These are phyloP conservation scores for Xylaria sp. DNA, from an alignment of 2,329 filamentous ascomycete species.

Conservation along the genomic window DNA sequence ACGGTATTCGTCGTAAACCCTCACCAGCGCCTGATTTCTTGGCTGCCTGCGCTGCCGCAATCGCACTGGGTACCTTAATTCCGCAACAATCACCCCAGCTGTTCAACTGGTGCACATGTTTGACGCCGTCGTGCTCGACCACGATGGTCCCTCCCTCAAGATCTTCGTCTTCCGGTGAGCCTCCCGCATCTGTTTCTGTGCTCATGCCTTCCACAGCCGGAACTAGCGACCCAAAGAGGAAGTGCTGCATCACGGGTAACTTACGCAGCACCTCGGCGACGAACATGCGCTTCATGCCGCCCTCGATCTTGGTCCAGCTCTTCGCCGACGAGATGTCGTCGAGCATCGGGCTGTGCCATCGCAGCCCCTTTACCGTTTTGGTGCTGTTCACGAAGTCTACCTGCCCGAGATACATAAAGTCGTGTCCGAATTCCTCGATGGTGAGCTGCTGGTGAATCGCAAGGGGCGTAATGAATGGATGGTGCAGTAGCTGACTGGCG, in stretches of 20 bases:
- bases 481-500: conserved; percentile 86
- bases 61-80: conserved; percentile 94
- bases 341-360: conserved; percentile 98
- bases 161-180: conserved; percentile 60
- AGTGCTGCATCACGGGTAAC: conserved; percentile 98
- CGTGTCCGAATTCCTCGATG: conserved; percentile 83
- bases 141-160: conserved; percentile 69
- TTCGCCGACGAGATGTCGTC: conserved; percentile 95
- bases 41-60: conserved; percentile 90
- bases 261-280: conserved; percentile 91
- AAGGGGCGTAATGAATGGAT: conserved; percentile 81
- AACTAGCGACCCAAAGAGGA: conserved; percentile 88
- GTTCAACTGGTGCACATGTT: conserved; percentile 76
- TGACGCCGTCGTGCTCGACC: conserved; percentile 71
- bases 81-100: conserved; percentile 97
- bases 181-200: conserved; percentile 65
- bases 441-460: conserved; percentile 89
- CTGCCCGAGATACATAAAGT: conserved; percentile 93
- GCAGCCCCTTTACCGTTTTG: conserved; percentile 92
- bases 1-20: conserved; percentile 78
- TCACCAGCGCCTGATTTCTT: conserved; percentile 75
- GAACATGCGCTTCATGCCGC: conserved; percentile 97
- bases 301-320: conserved; percentile 91
- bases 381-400: conserved; percentile 95
- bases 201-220: conserved; percentile 87